Conservation (phyloP, 1,284 basidiomycete genomes). For the Hemileia vastatrix region DNA sequence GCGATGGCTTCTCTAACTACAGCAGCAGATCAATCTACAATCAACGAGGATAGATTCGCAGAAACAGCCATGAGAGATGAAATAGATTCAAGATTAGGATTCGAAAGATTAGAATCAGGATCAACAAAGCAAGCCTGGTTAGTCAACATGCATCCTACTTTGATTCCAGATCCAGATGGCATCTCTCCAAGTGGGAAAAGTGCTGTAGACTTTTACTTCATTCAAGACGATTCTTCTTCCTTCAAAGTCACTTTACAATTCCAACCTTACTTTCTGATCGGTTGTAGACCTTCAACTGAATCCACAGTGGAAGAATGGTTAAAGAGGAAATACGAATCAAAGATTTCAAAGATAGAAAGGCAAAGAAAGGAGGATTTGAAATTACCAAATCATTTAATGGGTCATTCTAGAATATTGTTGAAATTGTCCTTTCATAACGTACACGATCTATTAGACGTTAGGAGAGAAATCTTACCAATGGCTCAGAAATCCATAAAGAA, state of each 20-base stretch:
- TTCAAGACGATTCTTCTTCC: conserved; percentile 40
- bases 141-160: conserved; percentile 44
- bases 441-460: conserved; percentile 39
- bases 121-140: conserved; percentile 40
- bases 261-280: conserved; percentile 41
- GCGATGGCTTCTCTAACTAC: conserved; percentile 8
- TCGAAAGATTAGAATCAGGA: conserved; percentile 38
- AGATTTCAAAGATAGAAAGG: conserved; percentile 32
- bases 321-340: conserved; percentile 36
- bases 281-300: conserved; percentile 37
- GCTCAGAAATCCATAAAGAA: conserved; percentile 38
- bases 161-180: conserved; percentile 31
- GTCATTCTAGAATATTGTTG: conserved; percentile 34
- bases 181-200: conserved; percentile 34
- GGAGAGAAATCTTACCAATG: conserved; percentile 40
- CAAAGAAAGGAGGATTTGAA: conserved; percentile 40
- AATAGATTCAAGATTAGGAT: conserved; percentile 40
- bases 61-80: conserved; percentile 35
- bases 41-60: conserved; percentile 38
- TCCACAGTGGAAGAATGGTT: conserved; percentile 43
- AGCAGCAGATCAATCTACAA: conserved; percentile 33
- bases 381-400: conserved; percentile 41
- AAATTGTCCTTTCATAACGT: conserved; percentile 41
- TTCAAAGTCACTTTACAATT: conserved; percentile 43
- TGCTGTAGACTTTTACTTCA: conserved; percentile 44